Percentiles rank a stretch among this genome's conserved stretches.
Conservation (phyloP, 352 stramenopile genomes). For the Pythium insidiosum region DNA sequence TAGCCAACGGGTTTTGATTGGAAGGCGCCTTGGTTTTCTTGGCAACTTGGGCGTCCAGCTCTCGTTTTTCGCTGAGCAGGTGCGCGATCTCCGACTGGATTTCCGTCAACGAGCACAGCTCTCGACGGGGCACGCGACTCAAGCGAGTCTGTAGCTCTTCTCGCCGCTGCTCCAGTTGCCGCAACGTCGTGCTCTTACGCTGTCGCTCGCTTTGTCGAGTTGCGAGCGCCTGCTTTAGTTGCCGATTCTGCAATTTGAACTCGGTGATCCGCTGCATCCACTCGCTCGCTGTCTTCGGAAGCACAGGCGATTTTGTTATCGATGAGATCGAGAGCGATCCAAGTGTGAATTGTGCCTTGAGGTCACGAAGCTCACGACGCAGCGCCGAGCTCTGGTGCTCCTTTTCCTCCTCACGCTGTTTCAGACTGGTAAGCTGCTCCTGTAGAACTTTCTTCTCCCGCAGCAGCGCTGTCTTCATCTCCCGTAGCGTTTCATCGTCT, state of each 20-base stretch:
- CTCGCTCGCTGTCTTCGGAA: slow-evolving; percentile 19
- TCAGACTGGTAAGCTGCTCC: slow-evolving; percentile 22
- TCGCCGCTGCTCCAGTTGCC: slow-evolving; percentile 12
- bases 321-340: neutral
- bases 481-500: slow-evolving; percentile 38
- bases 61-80: slow-evolving; percentile 35
- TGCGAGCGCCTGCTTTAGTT: slow-evolving; percentile 20
- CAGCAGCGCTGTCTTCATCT: slow-evolving; percentile 25
- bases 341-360: slow-evolving; percentile 53
- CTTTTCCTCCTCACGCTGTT: slow-evolving; percentile 22
- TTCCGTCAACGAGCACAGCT: slow-evolving; percentile 41
- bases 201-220: slow-evolving; percentile 7
- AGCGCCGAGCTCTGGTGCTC: slow-evolving; percentile 22
- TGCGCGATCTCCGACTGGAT: slow-evolving; percentile 43
- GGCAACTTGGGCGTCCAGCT: slow-evolving; percentile 20
- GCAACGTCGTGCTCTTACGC: slow-evolving; percentile 7
- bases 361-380: slow-evolving; percentile 35
- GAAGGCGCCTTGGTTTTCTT: too few species aligned
- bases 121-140: slow-evolving; percentile 24
- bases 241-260: slow-evolving; percentile 36
- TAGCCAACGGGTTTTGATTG: neutral
- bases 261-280: slow-evolving; percentile 37
- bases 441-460: slow-evolving; percentile 30
- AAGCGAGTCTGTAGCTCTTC: slow-evolving; percentile 27
- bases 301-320: too few species aligned